Evolutionary conservation across 768 basidiomycete genomes (phyloP).

Genomic region (Tricholoma flavovirens): DNA sequence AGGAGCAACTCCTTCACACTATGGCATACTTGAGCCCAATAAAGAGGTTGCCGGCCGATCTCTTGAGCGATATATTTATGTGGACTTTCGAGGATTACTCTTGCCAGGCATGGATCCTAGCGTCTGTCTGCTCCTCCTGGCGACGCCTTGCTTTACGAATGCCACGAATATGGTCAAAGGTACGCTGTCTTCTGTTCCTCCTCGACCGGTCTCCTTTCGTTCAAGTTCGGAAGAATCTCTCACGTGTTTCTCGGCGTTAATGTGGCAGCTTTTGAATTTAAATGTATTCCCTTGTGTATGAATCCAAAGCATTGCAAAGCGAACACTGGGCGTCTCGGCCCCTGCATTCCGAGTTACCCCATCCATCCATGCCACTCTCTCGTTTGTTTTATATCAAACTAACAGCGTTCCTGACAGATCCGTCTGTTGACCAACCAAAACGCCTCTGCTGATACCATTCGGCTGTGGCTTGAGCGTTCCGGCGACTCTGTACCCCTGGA

Average conservation of each 20-base stretch:
- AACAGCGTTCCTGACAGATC: conserved; percentile 39
- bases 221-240: neutral
- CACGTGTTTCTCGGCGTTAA: conserved; percentile 8
- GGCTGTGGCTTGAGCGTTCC: conserved; percentile 79
- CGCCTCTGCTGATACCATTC: conserved; percentile 71
- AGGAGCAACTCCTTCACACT: conserved; percentile 43
- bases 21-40: conserved; percentile 71
- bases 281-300: neutral
- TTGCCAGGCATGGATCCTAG: conserved; percentile 72
- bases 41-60: conserved; percentile 61
- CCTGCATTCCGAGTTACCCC: conserved; percentile 2
- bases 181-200: conserved; percentile 27
- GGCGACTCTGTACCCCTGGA: conserved; percentile 66
- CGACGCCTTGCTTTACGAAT: conserved; percentile 57
- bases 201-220: neutral
- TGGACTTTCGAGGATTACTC: conserved; percentile 64
- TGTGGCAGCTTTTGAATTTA: conserved; percentile 2
- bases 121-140: conserved; percentile 66
- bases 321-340: neutral
- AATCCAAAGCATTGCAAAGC: neutral
- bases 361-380: neutral
- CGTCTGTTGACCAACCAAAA: conserved; percentile 66
- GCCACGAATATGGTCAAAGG: conserved; percentile 75
- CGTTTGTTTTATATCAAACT: conserved; percentile 6
- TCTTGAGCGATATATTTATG: conserved; percentile 69